phyloP scores from a whole-genome alignment of 129 eudicot species.

The Flaveria sonorensis region DNA sequence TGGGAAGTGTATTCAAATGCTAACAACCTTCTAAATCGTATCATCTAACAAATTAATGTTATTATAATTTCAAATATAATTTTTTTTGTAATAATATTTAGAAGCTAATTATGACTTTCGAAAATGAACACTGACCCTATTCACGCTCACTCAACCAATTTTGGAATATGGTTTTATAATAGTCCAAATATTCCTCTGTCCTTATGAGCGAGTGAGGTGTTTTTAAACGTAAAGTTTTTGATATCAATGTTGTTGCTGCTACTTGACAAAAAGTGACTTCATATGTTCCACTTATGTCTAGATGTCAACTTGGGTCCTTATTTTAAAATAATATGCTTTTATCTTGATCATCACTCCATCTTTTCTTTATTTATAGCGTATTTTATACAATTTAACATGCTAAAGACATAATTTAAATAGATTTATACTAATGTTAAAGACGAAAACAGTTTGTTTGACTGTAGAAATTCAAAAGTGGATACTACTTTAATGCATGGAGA shows the following conservation, averaged over 20 bases:
- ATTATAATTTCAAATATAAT: not conserved
- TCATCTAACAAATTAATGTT: not conserved
- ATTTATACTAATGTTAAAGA: constrained; percentile 14
- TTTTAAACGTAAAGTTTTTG: constrained; percentile 2
- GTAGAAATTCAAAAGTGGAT: constrained; percentile 13
- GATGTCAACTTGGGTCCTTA: constrained; percentile 13
- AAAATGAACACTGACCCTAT: not conserved
- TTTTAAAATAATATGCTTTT: constrained; percentile 11
- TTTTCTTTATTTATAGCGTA: not conserved
- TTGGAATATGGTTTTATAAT: not conserved
- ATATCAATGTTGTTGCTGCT: constrained; percentile 29
- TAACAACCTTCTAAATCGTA: not conserved
- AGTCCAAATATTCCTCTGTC: not conserved
- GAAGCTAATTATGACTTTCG: not conserved
- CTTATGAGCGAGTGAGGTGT: not conserved
- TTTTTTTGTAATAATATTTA: not conserved
- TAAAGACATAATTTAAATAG: not conserved
- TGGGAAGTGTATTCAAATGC: not conserved
- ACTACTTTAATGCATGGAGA: constrained; percentile 26
- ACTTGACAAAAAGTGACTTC: constrained; percentile 29
- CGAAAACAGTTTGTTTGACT: constrained; percentile 31
- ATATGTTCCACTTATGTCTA: constrained; percentile 13
- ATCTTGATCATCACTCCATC: not conserved
- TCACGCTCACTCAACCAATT: not conserved
- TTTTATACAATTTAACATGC: not conserved